These are phyloP conservation scores for Botrytis sinoallii DNA, from an alignment of 2,329 filamentous ascomycete species.

Conservation along the genomic window DNA sequence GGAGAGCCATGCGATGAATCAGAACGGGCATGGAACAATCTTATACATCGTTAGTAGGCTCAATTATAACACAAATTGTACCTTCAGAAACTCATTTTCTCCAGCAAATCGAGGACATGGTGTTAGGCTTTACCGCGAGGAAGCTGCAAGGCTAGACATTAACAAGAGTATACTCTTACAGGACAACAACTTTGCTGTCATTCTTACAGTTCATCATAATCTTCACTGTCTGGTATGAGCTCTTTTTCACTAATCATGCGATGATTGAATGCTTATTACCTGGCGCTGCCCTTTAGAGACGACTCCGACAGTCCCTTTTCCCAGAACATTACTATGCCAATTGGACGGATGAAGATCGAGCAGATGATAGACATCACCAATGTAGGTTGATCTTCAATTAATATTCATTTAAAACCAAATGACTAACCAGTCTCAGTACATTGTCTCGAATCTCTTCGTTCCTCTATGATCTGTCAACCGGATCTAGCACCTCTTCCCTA, in stretches of 20 bases:
- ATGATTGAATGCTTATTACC: neutral
- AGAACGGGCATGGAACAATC: conserved; percentile 14
- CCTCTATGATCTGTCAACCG: conserved; percentile 18
- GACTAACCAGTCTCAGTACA: neutral
- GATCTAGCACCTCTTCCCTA: conserved; percentile 16
- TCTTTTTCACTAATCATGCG: rapidly evolving
- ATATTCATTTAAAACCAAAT: neutral
- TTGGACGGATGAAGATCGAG: conserved; percentile 10
- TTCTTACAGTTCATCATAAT: conserved; percentile 15
- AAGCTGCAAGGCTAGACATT: conserved; percentile 10
- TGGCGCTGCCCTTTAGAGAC: neutral
- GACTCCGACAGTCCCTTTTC: conserved; percentile 12
- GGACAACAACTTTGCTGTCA: conserved; percentile 13
- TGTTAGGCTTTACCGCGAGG: conserved; percentile 8
- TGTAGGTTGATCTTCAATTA: neutral
- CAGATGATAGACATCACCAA: conserved; percentile 4
- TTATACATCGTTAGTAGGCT: conserved; percentile 10
- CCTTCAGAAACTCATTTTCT: neutral
- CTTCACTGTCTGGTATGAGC: conserved; percentile 14
- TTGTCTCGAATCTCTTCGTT: conserved; percentile 16
- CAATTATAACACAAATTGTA: rapidly evolving
- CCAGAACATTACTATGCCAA: conserved; percentile 15
- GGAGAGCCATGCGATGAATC: conserved; percentile 17
- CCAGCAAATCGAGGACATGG: conserved; percentile 10
- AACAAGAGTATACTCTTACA: conserved; percentile 15